These are phyloP conservation scores for Metschnikowia hibisci DNA, from an alignment of 805 yeast species.

Conservation along the genomic window DNA sequence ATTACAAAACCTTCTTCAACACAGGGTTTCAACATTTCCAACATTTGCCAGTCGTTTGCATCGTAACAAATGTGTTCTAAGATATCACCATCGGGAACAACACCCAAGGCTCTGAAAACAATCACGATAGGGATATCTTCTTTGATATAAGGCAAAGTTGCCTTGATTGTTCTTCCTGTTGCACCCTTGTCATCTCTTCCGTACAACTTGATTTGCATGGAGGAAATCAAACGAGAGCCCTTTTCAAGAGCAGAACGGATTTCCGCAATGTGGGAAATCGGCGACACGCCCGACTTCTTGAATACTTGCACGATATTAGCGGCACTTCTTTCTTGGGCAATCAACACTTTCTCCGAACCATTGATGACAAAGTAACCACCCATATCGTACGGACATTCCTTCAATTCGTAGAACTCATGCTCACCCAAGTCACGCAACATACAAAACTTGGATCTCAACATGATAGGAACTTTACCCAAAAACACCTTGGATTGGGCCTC, in stretches of 20 bases:
- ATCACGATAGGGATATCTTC: conserved; percentile 96
- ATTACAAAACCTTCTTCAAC: conserved; percentile 98
- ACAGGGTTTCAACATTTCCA: conserved; percentile 98
- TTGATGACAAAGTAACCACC: conserved; percentile 98
- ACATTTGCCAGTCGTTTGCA: conserved; percentile 98
- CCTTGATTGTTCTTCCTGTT: conserved; percentile 80
- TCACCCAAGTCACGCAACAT: conserved; percentile 85
- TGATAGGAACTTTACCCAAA: conserved; percentile 96
- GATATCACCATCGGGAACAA: conserved; percentile 98
- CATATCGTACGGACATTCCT: conserved; percentile 99
- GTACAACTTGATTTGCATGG: conserved; percentile 88
- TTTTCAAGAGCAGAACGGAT: conserved; percentile 95
- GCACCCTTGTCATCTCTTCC: conserved; percentile 74
- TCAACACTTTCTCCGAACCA: conserved; percentile 96
- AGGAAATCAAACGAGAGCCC: conserved; percentile 91
- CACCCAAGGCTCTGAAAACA: conserved; percentile 96
- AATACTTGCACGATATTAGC: conserved; percentile 98
- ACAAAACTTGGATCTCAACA: conserved; percentile 96
- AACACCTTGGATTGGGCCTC: conserved; percentile 68
- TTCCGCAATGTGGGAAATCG: conserved; percentile 93
- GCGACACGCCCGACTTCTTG: conserved; percentile 96
- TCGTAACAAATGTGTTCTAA: conserved; percentile 97
- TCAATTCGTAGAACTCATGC: conserved; percentile 88
- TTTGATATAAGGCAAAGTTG: conserved; percentile 93
- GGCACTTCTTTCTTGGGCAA: conserved; percentile 98